These are phyloP conservation scores for Blastosporella zonata DNA, from an alignment of 1,284 basidiomycete genomes.

Conservation along the genomic window DNA sequence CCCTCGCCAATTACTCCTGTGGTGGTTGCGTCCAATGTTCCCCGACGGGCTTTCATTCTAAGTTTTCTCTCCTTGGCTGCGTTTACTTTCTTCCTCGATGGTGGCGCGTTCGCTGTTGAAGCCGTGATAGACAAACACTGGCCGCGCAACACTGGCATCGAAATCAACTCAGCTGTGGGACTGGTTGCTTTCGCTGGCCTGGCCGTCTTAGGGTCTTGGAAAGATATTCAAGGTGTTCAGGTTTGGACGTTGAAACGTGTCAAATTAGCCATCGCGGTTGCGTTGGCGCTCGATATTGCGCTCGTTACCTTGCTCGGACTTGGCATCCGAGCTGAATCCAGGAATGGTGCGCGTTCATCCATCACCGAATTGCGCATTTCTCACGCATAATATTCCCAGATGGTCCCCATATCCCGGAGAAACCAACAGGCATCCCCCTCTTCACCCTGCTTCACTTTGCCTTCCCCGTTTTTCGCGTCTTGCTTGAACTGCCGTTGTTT, in stretches of 20 bases:
- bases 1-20: constrained; percentile 71
- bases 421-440: constrained; percentile 30
- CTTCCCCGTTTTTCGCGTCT: constrained; percentile 61
- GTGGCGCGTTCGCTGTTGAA: constrained; percentile 63
- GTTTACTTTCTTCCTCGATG: constrained; percentile 84
- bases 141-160: constrained; percentile 63
- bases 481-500: constrained; percentile 60
- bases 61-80: constrained; percentile 67
- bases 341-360: constrained; percentile 38
- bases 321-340: constrained; percentile 36
- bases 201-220: constrained; percentile 71
- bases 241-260: constrained; percentile 67
- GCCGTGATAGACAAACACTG: constrained; percentile 64
- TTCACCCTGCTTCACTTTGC: constrained; percentile 51
- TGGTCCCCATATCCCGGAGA: constrained; percentile 36
- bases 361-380: not conserved
- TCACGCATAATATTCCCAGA: constrained; percentile 10
- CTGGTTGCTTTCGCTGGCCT: constrained; percentile 65
- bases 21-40: constrained; percentile 65
- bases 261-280: constrained; percentile 47
- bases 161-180: constrained; percentile 64
- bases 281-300: constrained; percentile 57
- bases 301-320: constrained; percentile 54
- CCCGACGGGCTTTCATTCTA: constrained; percentile 71
- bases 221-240: constrained; percentile 66